A percentile compares a stretch with the other conserved stretches of the same genome.
These are phyloP conservation scores for Taxawa tesnikishii DNA, from an alignment of 2,329 filamentous ascomycete genomes.

Conservation along the genomic window DNA sequence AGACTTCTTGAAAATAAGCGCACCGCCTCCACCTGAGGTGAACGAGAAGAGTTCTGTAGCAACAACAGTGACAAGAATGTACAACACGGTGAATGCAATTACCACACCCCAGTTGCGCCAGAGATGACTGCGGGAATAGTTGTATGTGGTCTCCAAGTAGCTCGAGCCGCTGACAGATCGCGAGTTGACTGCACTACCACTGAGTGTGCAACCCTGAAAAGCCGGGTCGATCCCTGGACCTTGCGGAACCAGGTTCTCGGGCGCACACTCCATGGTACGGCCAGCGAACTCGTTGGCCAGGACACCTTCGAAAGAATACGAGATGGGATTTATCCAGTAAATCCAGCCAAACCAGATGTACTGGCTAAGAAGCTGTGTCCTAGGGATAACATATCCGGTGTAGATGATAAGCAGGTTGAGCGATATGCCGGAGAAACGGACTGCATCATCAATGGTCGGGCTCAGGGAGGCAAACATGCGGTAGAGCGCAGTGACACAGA, in stretches of 20 bases:
- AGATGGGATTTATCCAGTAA: constrained; percentile 36
- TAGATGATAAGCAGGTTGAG: constrained; percentile 52
- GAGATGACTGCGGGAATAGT: constrained; percentile 44
- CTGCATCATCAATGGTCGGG: constrained; percentile 52
- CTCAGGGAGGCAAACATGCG: constrained; percentile 54
- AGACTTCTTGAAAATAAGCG: constrained; percentile 59
- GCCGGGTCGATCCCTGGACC: constrained; percentile 42
- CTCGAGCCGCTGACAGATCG: constrained; percentile 38
- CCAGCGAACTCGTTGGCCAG: constrained; percentile 53
- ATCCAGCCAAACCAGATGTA: constrained; percentile 59
- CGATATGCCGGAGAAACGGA: constrained; percentile 50
- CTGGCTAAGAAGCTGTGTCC: constrained; percentile 42
- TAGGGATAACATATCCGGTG: constrained; percentile 57
- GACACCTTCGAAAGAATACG: constrained; percentile 55
- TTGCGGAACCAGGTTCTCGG: constrained; percentile 47
- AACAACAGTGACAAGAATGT: constrained; percentile 58
- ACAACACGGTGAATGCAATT: constrained; percentile 62
- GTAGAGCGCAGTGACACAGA: constrained; percentile 52
- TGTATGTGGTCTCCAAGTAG: constrained; percentile 44
- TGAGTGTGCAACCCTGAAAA: constrained; percentile 51
- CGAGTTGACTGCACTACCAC: constrained; percentile 42
- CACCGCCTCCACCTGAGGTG: constrained; percentile 49
- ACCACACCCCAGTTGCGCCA: constrained; percentile 70
- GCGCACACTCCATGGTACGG: constrained; percentile 44
- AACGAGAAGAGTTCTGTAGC: constrained; percentile 60